Conservation (phyloP, 164 flowering plant species). For the Magnolia changhungtana region DNA sequence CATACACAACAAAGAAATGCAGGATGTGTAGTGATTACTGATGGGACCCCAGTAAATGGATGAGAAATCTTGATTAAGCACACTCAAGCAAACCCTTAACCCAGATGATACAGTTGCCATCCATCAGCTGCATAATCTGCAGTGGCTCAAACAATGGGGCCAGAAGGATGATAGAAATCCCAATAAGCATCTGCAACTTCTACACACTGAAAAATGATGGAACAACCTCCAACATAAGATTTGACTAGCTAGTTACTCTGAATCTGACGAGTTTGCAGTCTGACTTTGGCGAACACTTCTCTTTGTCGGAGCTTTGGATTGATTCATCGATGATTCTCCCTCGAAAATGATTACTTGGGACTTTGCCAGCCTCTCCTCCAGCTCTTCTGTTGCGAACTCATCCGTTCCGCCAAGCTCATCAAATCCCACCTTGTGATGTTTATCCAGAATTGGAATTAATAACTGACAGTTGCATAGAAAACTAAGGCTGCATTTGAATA, state of each 20-base stretch:
- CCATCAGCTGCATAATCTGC: not conserved
- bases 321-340: constrained; percentile 60
- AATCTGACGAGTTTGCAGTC: constrained; percentile 58
- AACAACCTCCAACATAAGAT: not conserved
- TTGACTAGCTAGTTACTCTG: constrained; percentile 33
- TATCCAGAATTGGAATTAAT: too few species aligned
- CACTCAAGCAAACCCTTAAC: not conserved
- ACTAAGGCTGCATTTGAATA: not conserved
- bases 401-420: constrained; percentile 89
- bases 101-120: not conserved
- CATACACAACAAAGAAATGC: not conserved
- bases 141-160: not conserved
- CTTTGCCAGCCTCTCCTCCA: constrained; percentile 89
- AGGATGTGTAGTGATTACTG: not conserved
- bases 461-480: not conserved
- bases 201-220: not conserved
- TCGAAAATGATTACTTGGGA: constrained; percentile 70
- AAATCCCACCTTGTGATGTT: constrained; percentile 68
- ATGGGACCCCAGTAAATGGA: not conserved
- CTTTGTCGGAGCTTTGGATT: constrained; percentile 34
- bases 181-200: not conserved
- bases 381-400: constrained; percentile 81
- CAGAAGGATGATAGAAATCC: not conserved
- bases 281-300: constrained; percentile 73
- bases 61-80: not conserved